Base-by-base conservation (phyloP, 768 basidiomycete genomes). In the Mycena galericulata region DNA sequence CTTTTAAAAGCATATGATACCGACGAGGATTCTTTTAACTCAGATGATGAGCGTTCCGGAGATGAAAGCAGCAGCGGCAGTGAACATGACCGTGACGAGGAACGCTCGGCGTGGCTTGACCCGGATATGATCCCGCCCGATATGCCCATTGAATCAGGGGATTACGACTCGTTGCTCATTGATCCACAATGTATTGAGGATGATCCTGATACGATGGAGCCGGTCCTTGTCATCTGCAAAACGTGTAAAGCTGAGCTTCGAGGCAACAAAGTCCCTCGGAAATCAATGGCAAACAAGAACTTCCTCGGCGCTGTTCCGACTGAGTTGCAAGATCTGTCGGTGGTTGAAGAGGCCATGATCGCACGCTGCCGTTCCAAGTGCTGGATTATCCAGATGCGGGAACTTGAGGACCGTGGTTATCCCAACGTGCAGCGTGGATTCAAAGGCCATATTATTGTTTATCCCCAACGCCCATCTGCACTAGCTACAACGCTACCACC, bases 331-430 rank as follows among this genome's bases (percentile, higher is more conserved):
- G 62, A 53, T 30, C 59, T 76, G 24, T 72, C 73, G 0, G 66
- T 75, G 4, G 58, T 76, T 0, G 75, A 76, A 38, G 74, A 76
- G 49, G 60, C 68, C 2, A 74, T 76, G 74, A 75, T 76, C 55
- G 71, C 75, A 11, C 73, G 67, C 14, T 72, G 75, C 46, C 65
- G 73, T 17, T 68, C 74, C 0, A 75, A 72, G 47, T 46, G 51
- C 34, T 68, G 59, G 51, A 63, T 68, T 24, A 47, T 68, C n/a
- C 49, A 62, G 53, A 30, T 68, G 5, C n/a, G 34, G 17, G 67
- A 68, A 29, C 34, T 36, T 6, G 51, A 56, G 24, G 22, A 50
- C 24, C 6, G 1, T 27, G 18, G 12, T 1, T 24, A 24, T 30
- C 24, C 26, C 4, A 51, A 18, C 20, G 20, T 32, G 12, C 73